phyloP scores from a whole-genome alignment of 139 green algal genomes.

The Tetradesmus lagerheimii region DNA sequence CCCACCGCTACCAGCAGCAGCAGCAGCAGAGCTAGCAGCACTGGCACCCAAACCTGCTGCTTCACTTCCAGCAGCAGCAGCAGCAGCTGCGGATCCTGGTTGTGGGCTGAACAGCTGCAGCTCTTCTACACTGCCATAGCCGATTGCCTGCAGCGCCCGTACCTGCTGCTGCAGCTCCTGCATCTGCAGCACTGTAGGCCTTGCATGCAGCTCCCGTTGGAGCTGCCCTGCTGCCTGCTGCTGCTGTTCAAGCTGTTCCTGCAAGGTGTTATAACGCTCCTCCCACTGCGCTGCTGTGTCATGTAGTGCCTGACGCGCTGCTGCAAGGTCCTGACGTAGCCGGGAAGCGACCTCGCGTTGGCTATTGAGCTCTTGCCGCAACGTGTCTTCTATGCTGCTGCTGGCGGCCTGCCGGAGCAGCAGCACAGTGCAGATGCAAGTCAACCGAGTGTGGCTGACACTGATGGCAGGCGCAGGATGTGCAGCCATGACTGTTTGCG shows the following conservation, averaged over 20 bases:
- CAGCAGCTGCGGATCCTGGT: not conserved
- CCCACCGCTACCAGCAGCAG: not conserved
- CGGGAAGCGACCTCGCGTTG: conserved; percentile 69
- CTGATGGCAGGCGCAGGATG: too few relatives aligned
- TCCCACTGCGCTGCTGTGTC: conserved; percentile 50
- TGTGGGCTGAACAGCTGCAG: not conserved
- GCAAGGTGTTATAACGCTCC: not conserved
- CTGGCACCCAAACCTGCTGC: not conserved
- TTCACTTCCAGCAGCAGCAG: not conserved
- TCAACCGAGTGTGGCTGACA: not conserved
- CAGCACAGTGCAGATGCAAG: not conserved
- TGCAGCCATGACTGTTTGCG: too few relatives aligned
- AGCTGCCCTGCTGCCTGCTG: conserved; percentile 20
- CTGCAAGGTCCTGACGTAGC: conserved; percentile 69
- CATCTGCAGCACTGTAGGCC: conserved; percentile 72
- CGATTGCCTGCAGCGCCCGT: conserved; percentile 79
- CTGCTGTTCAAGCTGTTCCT: conserved; percentile 2
- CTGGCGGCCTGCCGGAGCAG: not conserved
- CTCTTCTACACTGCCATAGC: conserved; percentile 74
- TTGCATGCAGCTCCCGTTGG: conserved; percentile 65
- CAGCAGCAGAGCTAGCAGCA: not conserved
- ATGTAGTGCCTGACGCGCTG: conserved; percentile 67
- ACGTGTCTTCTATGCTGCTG: conserved; percentile 65
- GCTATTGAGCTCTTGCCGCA: conserved; percentile 72
- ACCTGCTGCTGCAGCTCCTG: conserved; percentile 80